A percentile compares a stretch with the other conserved stretches of the same genome.
phyloP scores from a whole-genome alignment of 768 basidiomycete genomes.

The Auriculariales sp. region DNA sequence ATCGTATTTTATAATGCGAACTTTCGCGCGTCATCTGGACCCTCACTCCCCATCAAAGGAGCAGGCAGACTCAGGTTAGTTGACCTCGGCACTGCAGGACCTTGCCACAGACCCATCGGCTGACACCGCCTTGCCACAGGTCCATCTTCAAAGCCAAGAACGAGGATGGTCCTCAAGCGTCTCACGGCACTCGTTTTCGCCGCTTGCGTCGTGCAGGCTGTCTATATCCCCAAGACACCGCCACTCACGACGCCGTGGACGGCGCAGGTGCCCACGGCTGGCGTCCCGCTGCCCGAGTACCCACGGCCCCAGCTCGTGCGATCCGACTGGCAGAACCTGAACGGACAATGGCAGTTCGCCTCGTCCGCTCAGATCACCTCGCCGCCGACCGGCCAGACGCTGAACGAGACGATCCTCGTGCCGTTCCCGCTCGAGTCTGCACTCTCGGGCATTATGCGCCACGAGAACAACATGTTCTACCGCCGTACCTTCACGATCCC shows the following conservation, averaged over 20 bases:
- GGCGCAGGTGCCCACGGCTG: background rate
- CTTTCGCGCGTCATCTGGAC: no score
- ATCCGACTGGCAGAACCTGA: background rate
- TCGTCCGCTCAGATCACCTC: background rate
- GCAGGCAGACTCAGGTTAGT: no score
- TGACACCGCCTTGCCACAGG: no score
- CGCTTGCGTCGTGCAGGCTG: background rate
- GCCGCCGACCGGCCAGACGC: slow-evolving; percentile 1
- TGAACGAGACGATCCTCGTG: background rate
- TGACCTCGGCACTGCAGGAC: no score
- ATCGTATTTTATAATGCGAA: no score
- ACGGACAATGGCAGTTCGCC: background rate
- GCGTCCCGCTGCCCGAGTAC: background rate
- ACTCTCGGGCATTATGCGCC: slow-evolving; percentile 1
- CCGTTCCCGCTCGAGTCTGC: slow-evolving; percentile 1
- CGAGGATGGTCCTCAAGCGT: background rate
- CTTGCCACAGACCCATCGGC: no score
- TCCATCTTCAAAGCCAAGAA: no score
- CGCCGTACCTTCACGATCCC: background rate
- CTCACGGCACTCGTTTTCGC: background rate
- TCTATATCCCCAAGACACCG: background rate
- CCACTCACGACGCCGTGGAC: slow-evolving; percentile 3
- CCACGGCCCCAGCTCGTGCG: background rate
- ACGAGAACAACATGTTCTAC: background rate
- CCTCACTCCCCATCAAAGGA: no score